phyloP scores from a whole-genome alignment of 2,329 filamentous ascomycete species.

The Tolypocladium tropicale region DNA sequence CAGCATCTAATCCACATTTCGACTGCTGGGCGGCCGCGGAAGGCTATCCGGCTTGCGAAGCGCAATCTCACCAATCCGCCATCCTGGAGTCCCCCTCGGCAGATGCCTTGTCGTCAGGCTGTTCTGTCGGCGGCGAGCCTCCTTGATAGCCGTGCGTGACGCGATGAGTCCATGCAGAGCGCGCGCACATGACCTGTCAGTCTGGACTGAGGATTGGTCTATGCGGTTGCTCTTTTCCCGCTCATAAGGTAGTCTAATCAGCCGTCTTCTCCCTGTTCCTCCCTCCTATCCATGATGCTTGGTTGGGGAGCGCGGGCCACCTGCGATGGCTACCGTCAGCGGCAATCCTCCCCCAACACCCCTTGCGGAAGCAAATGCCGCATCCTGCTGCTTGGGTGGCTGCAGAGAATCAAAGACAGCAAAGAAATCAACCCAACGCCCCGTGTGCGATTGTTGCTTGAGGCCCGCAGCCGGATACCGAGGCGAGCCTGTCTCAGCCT shows the following conservation, averaged over 20 bases:
- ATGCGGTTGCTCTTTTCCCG: background rate
- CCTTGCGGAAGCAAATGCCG: background rate
- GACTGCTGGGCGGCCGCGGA: conserved; percentile 1
- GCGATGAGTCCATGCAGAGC: background rate
- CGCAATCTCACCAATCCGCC: background rate
- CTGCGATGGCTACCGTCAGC: background rate
- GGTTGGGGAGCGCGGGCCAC: background rate
- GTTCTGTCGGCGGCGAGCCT: background rate
- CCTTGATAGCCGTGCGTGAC: background rate
- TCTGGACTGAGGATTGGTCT: background rate
- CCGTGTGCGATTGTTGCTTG: background rate
- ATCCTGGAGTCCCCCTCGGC: background rate
- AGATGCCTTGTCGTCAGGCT: background rate
- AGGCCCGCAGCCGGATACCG: conserved; percentile 3
- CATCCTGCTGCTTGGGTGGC: background rate
- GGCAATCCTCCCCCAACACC: background rate
- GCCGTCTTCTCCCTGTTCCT: background rate
- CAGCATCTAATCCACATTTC: background rate
- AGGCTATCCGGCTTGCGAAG: conserved; percentile 5
- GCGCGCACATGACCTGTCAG: background rate
- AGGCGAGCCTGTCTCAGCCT: conserved; percentile 20
- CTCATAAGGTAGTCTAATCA: background rate
- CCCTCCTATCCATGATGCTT: background rate
- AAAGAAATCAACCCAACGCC: background rate
- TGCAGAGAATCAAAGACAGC: background rate